Base-by-base conservation (phyloP, 768 basidiomycete genomes). In the Gautieria morchelliformis region DNA sequence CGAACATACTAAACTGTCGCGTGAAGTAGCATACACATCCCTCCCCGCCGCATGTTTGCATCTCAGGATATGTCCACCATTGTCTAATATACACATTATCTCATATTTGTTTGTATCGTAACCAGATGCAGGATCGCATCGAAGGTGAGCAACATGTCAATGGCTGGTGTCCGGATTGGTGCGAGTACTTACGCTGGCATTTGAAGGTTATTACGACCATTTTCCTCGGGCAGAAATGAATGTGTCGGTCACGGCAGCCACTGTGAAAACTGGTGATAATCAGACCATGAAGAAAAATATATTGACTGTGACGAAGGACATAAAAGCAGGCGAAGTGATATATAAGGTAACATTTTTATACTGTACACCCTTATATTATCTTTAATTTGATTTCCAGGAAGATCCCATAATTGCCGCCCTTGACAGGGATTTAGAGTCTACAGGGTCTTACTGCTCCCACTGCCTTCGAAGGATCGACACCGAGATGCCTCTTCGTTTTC, bases 141-240 rank as follows among this genome's bases (percentile, higher is more conserved):
- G 81, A 84, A 88, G 89, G 89, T 91, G 78, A 81, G 88, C 52
- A 59, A n/a, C 11, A 3, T 27, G 46, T 44, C 55, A 27, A 11
- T 27, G 27, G n/a, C 20, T 45, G 15, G 27, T 39, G n/a, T 30
- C 14, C 32, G 6, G 41, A 27, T 41, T n/a, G 22, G 33, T 14
- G 45, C 15, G 9, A 11, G 40, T 14, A 20, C 49, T 52, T 27
- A 52, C 30, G n/a, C 5, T 27, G 51, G 37, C 32, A 35, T 24
- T 22, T 40, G 7, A 69, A 90, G 89, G 83, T 57, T 93, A 91
- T 68, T 89, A 85, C 66, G 72, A 87, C 41, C 68, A 68, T 58
- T 93, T 92, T 75, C 89, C 89, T n/a, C 80, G 81, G 32, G 82
- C 82, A 67, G 74, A 72, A 30, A 82, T 76, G 74, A 85, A 87